Evolutionary conservation across 176 grass and related monocot genomes (phyloP).

Genomic region (Musa schizocarpa): DNA sequence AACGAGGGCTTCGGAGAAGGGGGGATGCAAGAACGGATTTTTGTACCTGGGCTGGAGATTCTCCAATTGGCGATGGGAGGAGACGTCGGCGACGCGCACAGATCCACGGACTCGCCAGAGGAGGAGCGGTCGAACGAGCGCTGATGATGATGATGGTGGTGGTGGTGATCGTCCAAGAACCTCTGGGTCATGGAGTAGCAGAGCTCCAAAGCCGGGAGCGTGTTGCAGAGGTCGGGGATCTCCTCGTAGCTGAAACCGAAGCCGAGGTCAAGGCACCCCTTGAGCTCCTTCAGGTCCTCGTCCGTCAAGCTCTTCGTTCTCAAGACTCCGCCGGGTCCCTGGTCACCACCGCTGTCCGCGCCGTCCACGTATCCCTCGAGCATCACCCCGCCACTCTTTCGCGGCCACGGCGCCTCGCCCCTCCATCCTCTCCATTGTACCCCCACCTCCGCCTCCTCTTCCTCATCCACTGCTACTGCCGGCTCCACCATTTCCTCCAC

Average conservation of each 20-base stretch:
- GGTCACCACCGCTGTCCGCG: neutral
- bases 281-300: slow-evolving; percentile 16
- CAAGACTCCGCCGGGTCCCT: neutral
- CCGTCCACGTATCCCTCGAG: slow-evolving; percentile 11
- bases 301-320: slow-evolving; percentile 13
- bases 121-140: neutral
- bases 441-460: neutral
- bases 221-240: slow-evolving; percentile 18
- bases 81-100: neutral
- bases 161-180: slow-evolving; percentile 5
- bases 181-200: slow-evolving; percentile 11
- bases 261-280: slow-evolving; percentile 13
- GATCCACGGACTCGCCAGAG: neutral
- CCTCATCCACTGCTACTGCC: neutral
- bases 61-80: slow-evolving; percentile 11
- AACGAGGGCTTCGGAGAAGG: neutral
- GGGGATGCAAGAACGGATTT: neutral
- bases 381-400: neutral
- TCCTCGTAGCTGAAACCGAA: slow-evolving; percentile 20
- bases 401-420: neutral
- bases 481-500: neutral
- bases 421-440: neutral
- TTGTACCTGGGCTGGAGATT: slow-evolving; percentile 17
- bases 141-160: neutral
- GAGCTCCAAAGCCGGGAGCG: slow-evolving; percentile 11